Evolutionary conservation across 2,329 filamentous ascomycete genomes (phyloP), one percentile per base, ranked within the genome.

Genomic region (Aspergillus luchuensis): DNA sequence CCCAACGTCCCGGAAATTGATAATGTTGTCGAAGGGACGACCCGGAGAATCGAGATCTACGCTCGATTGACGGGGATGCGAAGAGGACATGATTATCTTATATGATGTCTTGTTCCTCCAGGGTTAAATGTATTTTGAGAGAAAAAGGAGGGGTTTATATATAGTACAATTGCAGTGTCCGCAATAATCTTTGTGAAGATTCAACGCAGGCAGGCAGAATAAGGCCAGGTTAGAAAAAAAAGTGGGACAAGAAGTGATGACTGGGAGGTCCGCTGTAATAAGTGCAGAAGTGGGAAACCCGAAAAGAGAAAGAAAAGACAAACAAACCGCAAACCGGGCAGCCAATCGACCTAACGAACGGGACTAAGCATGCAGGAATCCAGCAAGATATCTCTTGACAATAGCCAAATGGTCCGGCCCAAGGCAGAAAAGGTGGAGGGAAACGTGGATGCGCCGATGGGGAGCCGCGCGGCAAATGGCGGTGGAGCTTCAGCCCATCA

Each of bases 1-100:
- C 43, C 88, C 90, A 47, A 93, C 87, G 80, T 94, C 91, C 59
- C 91, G 86, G 71, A 93, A 91, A 74, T 94, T 94, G 68, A 89
- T 78, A 54, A 93, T 82, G 56, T 82, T 83, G 60, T 87, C 80
- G 66, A 89, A 79, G 1, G 72, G 71, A 5, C 73, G 70, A 57
- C 74, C 71, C 36, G 71, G 68, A 3, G 72, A 72, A 60, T 68
- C 71, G 55, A 75, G 71, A 58, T 75, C 72, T 33, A 74, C 63
- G 60, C 71, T 73, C 41, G 67, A 69, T 47, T 69, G 66, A 51
- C 70, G 67, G 13, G 65, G 62, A 60, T 58, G 55, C 10, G 30
- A 28, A 21, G 17, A 17, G 33, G 50, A 36, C 57, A 59, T 59
- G 10, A 17, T 17, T 17, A 43, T 43, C 39, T 43, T 43, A 10